Evolutionary conservation across 73 alveolate genomes (phyloP).

Genomic region (Symbiodinium pilosum): DNA sequence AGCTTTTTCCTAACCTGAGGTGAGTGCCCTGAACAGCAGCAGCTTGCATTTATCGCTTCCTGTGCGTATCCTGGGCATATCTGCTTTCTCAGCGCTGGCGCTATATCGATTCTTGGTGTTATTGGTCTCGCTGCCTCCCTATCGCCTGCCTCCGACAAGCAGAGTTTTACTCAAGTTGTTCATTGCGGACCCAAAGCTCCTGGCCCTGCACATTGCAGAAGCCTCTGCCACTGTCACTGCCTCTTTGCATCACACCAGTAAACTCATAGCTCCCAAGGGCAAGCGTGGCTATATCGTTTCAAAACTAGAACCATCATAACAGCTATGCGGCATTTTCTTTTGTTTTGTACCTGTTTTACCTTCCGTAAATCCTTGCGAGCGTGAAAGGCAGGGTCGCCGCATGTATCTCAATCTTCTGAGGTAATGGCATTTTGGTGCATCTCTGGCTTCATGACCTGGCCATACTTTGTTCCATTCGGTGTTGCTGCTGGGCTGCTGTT

Average conservation of each 20-base stretch:
- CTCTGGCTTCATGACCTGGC: slow-evolving; percentile 60
- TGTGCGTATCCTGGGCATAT: slow-evolving; percentile 22
- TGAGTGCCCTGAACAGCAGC: slow-evolving; percentile 37
- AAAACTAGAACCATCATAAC: too few species aligned
- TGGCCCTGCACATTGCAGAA: slow-evolving; percentile 76
- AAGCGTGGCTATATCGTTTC: neutral
- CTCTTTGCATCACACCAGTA: neutral
- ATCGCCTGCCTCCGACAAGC: slow-evolving; percentile 33
- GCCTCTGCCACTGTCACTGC: slow-evolving; percentile 40
- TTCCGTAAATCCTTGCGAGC: too few species aligned
- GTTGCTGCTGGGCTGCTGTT: neutral
- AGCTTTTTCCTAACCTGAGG: neutral
- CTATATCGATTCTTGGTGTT: slow-evolving; percentile 25
- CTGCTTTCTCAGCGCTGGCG: slow-evolving; percentile 17
- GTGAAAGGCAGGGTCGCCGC: too few species aligned
- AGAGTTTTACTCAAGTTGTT: neutral
- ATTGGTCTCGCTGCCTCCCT: slow-evolving; percentile 57
- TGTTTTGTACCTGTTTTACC: neutral
- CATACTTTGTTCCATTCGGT: neutral
- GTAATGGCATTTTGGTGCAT: slow-evolving; percentile 33
- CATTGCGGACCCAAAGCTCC: slow-evolving; percentile 20
- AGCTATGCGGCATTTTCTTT: neutral
- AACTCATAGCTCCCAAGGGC: neutral
- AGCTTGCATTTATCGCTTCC: slow-evolving; percentile 8
- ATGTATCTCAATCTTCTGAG: neutral